Conservation (phyloP, 345 rosid genomes). For the Combretum micranthum region DNA sequence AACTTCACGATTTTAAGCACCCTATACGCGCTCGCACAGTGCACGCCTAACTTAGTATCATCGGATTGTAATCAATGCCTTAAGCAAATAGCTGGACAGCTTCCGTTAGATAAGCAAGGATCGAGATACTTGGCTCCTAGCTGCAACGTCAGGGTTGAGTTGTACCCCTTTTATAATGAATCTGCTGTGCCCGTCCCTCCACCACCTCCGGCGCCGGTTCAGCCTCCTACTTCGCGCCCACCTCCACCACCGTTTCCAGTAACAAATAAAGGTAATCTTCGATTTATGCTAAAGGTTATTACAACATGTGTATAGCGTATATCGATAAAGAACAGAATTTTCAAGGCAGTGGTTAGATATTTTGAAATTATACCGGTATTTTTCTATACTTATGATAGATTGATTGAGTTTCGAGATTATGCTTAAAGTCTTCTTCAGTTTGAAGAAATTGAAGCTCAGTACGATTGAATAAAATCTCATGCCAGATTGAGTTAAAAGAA, state of each 20-base stretch:
- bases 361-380: too few species aligned
- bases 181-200: not conserved
- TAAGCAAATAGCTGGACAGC: conserved; percentile 2
- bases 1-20: conserved; percentile 11
- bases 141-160: conserved; percentile 36
- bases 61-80: conserved; percentile 28
- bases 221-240: not conserved
- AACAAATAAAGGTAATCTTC: conserved; percentile 3
- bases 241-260: not conserved
- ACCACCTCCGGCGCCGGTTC: conserved; percentile 10
- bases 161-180: conserved; percentile 28
- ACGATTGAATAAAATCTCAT: too few species aligned
- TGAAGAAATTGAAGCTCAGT: too few species aligned
- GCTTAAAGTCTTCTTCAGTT: too few species aligned
- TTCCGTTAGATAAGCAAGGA: conserved; percentile 17
- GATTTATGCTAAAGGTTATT: not conserved
- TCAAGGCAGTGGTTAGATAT: too few species aligned
- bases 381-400: too few species aligned
- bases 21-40: conserved; percentile 39
- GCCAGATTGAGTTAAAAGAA: too few species aligned
- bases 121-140: conserved; percentile 29
- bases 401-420: too few species aligned
- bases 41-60: conserved; percentile 38
- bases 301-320: conserved; percentile 9
- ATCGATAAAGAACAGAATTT: too few species aligned